Conservation (phyloP, 139 green algal genomes). For the Raphidocelis subcapitata region DNA sequence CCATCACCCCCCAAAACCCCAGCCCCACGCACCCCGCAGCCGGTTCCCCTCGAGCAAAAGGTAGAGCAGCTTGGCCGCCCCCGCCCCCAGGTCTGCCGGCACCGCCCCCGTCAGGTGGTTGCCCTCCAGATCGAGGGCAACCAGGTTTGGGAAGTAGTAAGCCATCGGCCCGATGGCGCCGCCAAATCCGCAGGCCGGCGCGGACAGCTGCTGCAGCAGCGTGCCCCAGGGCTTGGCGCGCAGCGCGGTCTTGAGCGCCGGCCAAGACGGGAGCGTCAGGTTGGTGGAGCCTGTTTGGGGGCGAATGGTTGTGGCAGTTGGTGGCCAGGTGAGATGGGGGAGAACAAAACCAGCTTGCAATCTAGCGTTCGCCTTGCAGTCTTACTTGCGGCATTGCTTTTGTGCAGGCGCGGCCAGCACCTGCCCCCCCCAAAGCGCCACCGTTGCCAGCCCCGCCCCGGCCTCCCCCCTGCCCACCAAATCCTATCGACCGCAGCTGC, state of each 20-base stretch:
- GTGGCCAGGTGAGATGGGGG: too few species aligned
- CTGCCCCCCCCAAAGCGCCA: background rate
- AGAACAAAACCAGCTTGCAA: too few species aligned
- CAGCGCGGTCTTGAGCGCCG: slow-evolving; percentile 8
- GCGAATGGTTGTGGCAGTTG: too few species aligned
- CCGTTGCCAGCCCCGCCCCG: background rate
- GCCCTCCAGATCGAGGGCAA: slow-evolving; percentile 13
- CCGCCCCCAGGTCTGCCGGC: slow-evolving; percentile 1
- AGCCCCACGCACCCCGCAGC: slow-evolving; percentile 1
- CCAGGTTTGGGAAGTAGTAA: slow-evolving; percentile 8
- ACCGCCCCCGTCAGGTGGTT: slow-evolving; percentile 23
- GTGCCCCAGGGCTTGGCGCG: slow-evolving; percentile 13
- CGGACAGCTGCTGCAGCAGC: slow-evolving; percentile 5
- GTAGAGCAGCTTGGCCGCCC: background rate
- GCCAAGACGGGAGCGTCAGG: slow-evolving; percentile 9
- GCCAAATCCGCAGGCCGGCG: background rate
- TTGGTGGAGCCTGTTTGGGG: slow-evolving; percentile 9
- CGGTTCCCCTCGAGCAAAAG: slow-evolving; percentile 4
- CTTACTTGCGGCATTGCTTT: too few species aligned
- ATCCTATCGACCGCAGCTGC: background rate
- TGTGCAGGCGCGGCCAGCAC: too few species aligned
- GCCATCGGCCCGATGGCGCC: background rate
- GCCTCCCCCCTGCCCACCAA: slow-evolving; percentile 4
- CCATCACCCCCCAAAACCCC: too few species aligned
- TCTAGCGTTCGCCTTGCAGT: too few species aligned